Evolutionary conservation across 257 asterid species (phyloP).

Genomic region (Nicotiana benthamiana): DNA sequence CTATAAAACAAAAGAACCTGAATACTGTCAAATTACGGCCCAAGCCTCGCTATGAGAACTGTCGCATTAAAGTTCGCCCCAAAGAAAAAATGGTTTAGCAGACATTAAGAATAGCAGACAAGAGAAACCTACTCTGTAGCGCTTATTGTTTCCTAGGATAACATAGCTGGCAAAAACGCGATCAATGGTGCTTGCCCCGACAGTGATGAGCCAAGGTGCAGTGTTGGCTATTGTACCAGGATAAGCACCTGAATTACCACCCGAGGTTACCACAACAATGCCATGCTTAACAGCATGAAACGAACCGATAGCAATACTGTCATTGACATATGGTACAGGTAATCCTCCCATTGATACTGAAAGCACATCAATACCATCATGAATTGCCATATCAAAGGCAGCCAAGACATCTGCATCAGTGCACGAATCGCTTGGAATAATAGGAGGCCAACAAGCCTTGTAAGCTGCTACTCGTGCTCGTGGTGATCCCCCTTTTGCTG

Average conservation of each 20-base stretch:
- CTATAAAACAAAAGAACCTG: slow-evolving; percentile 19
- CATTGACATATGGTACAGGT: slow-evolving; percentile 46
- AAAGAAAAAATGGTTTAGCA: not conserved
- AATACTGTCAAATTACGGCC: not conserved
- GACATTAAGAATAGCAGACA: not conserved
- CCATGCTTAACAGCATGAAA: slow-evolving; percentile 84
- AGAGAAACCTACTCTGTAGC: slow-evolving; percentile 31
- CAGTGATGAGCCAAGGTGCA: slow-evolving; percentile 90
- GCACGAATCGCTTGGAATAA: slow-evolving; percentile 50
- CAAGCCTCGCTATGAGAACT: not conserved
- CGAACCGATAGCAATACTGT: slow-evolving; percentile 79
- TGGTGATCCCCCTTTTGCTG: slow-evolving; percentile 94
- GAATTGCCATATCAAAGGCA: slow-evolving; percentile 74
- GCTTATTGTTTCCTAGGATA: slow-evolving; percentile 44
- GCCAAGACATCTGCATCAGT: slow-evolving; percentile 84
- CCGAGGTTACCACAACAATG: slow-evolving; percentile 70
- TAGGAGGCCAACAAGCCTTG: slow-evolving; percentile 90
- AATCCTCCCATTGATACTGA: slow-evolving; percentile 82
- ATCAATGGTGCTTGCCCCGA: slow-evolving; percentile 84
- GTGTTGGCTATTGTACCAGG: slow-evolving; percentile 55
- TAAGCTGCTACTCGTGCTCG: slow-evolving; percentile 83
- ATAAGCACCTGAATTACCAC: slow-evolving; percentile 82
- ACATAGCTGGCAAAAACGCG: slow-evolving; percentile 61
- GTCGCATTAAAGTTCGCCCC: not conserved
- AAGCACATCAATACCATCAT: slow-evolving; percentile 87